These are phyloP conservation scores for Lentinula sp. DNA, from an alignment of 768 basidiomycete species.

Conservation along the genomic window DNA sequence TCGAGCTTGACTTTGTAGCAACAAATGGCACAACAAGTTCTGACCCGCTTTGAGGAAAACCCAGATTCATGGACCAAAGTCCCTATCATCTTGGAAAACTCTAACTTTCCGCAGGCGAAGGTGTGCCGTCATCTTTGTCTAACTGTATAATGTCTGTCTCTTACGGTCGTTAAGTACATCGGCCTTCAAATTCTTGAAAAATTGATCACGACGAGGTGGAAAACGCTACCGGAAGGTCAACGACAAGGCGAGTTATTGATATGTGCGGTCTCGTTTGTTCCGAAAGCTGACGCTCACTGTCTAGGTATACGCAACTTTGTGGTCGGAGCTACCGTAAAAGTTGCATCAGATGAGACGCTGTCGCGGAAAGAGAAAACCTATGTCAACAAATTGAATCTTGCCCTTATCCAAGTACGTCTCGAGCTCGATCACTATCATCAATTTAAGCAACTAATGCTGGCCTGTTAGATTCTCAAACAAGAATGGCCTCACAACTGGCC, in stretches of 20 bases:
- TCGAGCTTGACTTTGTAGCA: constrained; percentile 46
- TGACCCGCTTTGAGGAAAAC: constrained; percentile 95
- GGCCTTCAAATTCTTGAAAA: constrained; percentile 96
- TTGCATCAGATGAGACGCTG: constrained; percentile 83
- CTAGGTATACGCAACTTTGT: constrained; percentile 95
- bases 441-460: neutral
- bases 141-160: neutral
- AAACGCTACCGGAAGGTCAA: constrained; percentile 90
- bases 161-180: constrained; percentile 62
- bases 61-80: constrained; percentile 97
- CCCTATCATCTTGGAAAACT: constrained; percentile 85
- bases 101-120: constrained; percentile 83
- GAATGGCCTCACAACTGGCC: constrained; percentile 99
- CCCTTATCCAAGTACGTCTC: constrained; percentile 78
- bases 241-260: constrained; percentile 57
- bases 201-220: constrained; percentile 92
- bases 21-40: constrained; percentile 88
- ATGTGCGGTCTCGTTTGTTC: neutral
- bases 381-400: constrained; percentile 93
- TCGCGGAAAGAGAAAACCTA: constrained; percentile 92
- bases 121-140: constrained; percentile 25
- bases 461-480: constrained; percentile 87
- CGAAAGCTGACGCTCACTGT: constrained; percentile 3
- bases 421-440: neutral
- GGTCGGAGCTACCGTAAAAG: constrained; percentile 87